Base-by-base conservation (phyloP, 2,329 filamentous ascomycete genomes). In the Zalaria obscura region DNA sequence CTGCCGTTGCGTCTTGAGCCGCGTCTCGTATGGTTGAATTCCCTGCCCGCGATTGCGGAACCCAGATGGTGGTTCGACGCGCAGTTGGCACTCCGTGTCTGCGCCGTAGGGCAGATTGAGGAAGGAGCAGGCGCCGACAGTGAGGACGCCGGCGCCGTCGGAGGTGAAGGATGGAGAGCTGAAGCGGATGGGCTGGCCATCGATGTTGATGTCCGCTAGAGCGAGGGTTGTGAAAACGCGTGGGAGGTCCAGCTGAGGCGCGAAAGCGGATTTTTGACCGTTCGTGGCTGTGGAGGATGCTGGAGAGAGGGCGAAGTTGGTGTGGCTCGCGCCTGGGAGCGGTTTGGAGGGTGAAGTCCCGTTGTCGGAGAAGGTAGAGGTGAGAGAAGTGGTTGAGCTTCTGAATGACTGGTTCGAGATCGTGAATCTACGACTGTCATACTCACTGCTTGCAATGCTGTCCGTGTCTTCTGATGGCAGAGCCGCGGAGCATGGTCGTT, bases 31-130 rank as follows among this genome's bases (percentile, higher is more conserved):
- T 18, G 18, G 18, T 18, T 18, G 18, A 18, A 18, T 18, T 18
- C 18, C 18, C 18, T 18, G 18, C 18, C 18, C 18, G 18, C 18
- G 18, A 18, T 18, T 18, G 18, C 18, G 18, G 18, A 18, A 18
- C 18, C 18, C 18, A 18, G 18, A 18, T 2, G 47, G 42, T 2
- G 50, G 42, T 37, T 53, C 49, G 35, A 57, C 41, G 8, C 52
- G 52, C 9, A 58, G 44, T 3, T 48, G 48, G 36, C 48, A 53
- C 38, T 52, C 52, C 25, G 49, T 45, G 10, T 50, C 48, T 4
- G 46, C 47, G n/a, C 50, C 53, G 39, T 53, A 55, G 2, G 55
- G 48, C 5, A 56, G 42, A 9, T 48, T 52, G 10, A 56, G 43
- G 38, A 52, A 55, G 6, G 47, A 52, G 40, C 53, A 55, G 18